Evolutionary conservation across 805 yeast species (phyloP).

Genomic region (Kazachstania kunashirensis): DNA sequence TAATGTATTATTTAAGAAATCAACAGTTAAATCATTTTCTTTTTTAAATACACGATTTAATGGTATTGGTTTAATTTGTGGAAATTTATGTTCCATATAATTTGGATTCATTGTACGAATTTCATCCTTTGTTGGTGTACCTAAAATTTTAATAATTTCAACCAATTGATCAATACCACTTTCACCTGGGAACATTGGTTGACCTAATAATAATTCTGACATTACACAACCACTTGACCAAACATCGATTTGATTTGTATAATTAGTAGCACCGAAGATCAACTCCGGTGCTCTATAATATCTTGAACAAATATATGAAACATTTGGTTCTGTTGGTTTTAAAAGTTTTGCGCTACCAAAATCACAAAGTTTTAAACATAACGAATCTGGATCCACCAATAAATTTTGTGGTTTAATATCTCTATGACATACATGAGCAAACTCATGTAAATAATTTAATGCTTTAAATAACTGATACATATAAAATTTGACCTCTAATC

Average conservation of each 20-base stretch:
- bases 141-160: constrained; percentile 89
- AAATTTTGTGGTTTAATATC: constrained; percentile 92
- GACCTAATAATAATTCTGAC: constrained; percentile 93
- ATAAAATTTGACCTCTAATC: constrained; percentile 77
- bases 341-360: constrained; percentile 92
- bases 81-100: constrained; percentile 95
- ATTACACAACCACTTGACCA: constrained; percentile 99
- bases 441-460: constrained; percentile 64
- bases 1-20: constrained; percentile 45
- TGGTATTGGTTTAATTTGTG: constrained; percentile 74
- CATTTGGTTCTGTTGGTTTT: constrained; percentile 86
- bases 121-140: constrained; percentile 90
- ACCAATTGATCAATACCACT: constrained; percentile 95
- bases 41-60: constrained; percentile 53
- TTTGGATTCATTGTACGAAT: constrained; percentile 92
- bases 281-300: constrained; percentile 97
- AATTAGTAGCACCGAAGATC: constrained; percentile 93
- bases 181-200: constrained; percentile 96
- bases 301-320: constrained; percentile 90
- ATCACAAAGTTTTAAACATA: constrained; percentile 86
- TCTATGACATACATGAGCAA: constrained; percentile 78
- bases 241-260: constrained; percentile 91
- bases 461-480: constrained; percentile 72
- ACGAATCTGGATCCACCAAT: constrained; percentile 74
- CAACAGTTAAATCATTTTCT: constrained; percentile 39